Evolutionary conservation across 164 flowering plant species (phyloP), one percentile per base, ranked within the genome.

Genomic region (Saururus chinensis): DNA sequence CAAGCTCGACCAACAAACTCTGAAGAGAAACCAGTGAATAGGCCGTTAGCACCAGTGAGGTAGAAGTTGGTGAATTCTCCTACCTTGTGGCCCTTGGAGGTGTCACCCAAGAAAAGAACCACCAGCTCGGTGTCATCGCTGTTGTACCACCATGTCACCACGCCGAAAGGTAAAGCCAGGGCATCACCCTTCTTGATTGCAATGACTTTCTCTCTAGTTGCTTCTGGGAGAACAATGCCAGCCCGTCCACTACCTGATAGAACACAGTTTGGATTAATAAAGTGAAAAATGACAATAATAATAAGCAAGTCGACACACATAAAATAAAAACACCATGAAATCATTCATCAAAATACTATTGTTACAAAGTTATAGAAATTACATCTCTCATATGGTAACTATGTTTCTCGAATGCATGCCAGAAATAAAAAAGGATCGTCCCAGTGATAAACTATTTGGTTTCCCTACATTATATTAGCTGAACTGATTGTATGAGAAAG

Each of bases 101-200:
- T 90, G 35, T 83, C 89, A 19, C 95, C 97, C 57, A 87, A 48
- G 76, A 87, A 88, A 45, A 90, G 89, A 56, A 87, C 75, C 7
- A 73, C 84, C 6, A 91, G 77, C 21, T 86, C 87, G 4, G 85
- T 73, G 66, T 86, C 93, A 40, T 80, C 84, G 35, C 74, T 77
- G 82, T 88, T 88, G 81, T 69, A 86, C 89, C 89, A 91, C 96
- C 97, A 91, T 0, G 89, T 83, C 0, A 81, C 82, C 7, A 77
- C 89, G 9, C 93, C 93, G 57, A 86, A 91, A 17, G 97, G 97
- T 12, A 88, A 79, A 24, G 91, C 92, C 35, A 88, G 64, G 3
- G 92, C 83, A 66, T 90, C 97, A 19, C 95, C 97, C 70, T 78
- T 81, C 79, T 86, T 90, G 56, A 90, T 45, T 12, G 49, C 17